phyloP scores from a whole-genome alignment of 768 basidiomycete genomes.

The Lactifluus pinguis region DNA sequence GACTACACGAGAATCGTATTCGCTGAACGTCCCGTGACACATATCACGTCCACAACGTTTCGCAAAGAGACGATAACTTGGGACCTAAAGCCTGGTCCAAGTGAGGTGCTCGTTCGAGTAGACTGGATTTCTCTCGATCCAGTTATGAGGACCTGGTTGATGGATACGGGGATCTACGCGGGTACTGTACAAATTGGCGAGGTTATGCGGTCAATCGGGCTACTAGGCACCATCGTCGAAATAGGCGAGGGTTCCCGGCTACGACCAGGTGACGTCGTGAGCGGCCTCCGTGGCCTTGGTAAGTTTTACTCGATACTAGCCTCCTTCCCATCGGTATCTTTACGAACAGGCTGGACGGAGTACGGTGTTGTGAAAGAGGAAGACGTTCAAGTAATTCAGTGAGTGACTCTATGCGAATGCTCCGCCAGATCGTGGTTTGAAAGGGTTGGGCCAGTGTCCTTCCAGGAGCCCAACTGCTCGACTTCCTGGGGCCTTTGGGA shows the following conservation, averaged over 20 bases:
- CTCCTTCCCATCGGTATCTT: not conserved
- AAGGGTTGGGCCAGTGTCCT: slow-evolving; percentile 36
- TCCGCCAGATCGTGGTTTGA: not conserved
- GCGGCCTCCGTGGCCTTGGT: slow-evolving; percentile 42
- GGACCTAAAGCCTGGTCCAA: slow-evolving; percentile 42
- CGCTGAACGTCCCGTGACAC: slow-evolving; percentile 59
- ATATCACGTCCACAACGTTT: slow-evolving; percentile 71
- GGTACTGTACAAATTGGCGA: slow-evolving; percentile 34
- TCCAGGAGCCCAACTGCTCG: slow-evolving; percentile 52
- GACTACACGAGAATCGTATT: slow-evolving; percentile 63
- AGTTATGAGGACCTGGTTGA: slow-evolving; percentile 82
- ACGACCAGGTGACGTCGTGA: not conserved
- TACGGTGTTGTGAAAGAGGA: slow-evolving; percentile 54
- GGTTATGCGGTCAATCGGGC: slow-evolving; percentile 62
- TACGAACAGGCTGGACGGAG: slow-evolving; percentile 62
- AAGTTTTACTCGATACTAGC: slow-evolving; percentile 20
- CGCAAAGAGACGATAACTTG: slow-evolving; percentile 45
- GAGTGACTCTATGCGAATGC: slow-evolving; percentile 20
- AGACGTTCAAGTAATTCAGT: slow-evolving; percentile 47
- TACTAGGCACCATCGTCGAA: slow-evolving; percentile 61
- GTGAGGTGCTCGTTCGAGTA: slow-evolving; percentile 66
- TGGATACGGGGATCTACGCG: slow-evolving; percentile 60
- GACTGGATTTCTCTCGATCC: slow-evolving; percentile 80
- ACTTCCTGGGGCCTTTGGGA: slow-evolving; percentile 80
- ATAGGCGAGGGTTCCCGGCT: slow-evolving; percentile 59